Conservation (phyloP, 108 stramenopile species). For the Mayamaea pseudoterrestris region DNA sequence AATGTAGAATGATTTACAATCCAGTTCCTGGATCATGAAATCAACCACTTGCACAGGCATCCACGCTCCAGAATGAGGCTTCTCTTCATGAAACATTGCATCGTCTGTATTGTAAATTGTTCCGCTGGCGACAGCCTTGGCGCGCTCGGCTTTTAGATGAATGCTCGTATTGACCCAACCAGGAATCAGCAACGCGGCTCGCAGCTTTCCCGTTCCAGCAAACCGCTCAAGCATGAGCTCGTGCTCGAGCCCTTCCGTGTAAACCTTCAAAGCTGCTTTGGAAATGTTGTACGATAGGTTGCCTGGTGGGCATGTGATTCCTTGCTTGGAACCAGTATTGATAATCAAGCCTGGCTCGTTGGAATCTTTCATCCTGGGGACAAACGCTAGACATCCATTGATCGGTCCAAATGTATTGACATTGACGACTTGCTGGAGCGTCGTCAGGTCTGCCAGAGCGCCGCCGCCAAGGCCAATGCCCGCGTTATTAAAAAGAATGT, state of each 20-base stretch:
- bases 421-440: slow-evolving; percentile 12
- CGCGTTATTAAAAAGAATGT: slow-evolving; percentile 48
- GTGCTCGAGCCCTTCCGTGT: slow-evolving; percentile 48
- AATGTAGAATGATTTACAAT: slow-evolving; percentile 30
- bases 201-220: slow-evolving; percentile 12
- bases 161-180: slow-evolving; percentile 56
- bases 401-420: slow-evolving; percentile 46
- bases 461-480: slow-evolving; percentile 31
- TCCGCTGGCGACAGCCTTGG: slow-evolving; percentile 12
- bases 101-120: slow-evolving; percentile 16
- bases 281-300: slow-evolving; percentile 41
- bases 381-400: slow-evolving; percentile 40
- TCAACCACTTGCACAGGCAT: slow-evolving; percentile 49
- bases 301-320: slow-evolving; percentile 51
- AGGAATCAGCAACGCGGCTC: slow-evolving; percentile 32
- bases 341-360: slow-evolving; percentile 29
- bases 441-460: slow-evolving; percentile 31
- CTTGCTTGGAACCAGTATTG: slow-evolving; percentile 56
- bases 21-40: slow-evolving; percentile 32
- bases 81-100: slow-evolving; percentile 38
- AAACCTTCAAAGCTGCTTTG: slow-evolving; percentile 46
- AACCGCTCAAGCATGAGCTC: slow-evolving; percentile 22
- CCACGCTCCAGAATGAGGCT: slow-evolving; percentile 41
- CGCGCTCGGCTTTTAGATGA: slow-evolving; percentile 18
- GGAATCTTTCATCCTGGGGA: slow-evolving; percentile 38